Evolutionary conservation across 1,139 yeast species (phyloP).

Genomic region (Scheffersomyces lignicola): DNA sequence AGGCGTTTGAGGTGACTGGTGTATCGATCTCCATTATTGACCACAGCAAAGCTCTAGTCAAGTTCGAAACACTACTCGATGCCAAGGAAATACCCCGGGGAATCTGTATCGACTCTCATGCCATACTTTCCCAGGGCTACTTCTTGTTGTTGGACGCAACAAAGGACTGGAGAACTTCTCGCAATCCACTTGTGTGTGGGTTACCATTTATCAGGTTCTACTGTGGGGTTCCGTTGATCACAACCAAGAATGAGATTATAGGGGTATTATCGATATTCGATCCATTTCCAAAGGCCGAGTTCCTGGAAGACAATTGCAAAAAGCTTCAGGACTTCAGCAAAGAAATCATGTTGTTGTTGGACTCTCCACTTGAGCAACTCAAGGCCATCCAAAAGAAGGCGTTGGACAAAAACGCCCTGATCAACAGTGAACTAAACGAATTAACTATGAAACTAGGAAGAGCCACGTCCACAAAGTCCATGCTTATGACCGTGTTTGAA

Average conservation of each 20-base stretch:
- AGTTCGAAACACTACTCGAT: constrained; percentile 48
- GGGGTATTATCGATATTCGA: constrained; percentile 68
- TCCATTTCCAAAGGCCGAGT: constrained; percentile 37
- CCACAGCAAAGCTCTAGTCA: constrained; percentile 45
- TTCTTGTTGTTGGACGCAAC: constrained; percentile 59
- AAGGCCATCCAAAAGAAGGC: constrained; percentile 9
- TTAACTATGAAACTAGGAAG: constrained; percentile 46
- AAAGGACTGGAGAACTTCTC: constrained; percentile 64
- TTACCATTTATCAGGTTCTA: constrained; percentile 60
- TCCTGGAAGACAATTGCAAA: constrained; percentile 34
- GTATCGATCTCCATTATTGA: constrained; percentile 61
- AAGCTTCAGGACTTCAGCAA: constrained; percentile 37
- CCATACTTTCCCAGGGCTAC: constrained; percentile 56
- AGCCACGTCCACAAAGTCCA: constrained; percentile 44
- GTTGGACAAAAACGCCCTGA: constrained; percentile 5
- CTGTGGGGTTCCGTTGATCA: constrained; percentile 58
- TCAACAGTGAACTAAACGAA: constrained; percentile 23
- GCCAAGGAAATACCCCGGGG: constrained; percentile 52
- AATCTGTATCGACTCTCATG: constrained; percentile 65
- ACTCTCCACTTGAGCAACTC: constrained; percentile 27
- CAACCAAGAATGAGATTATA: constrained; percentile 40
- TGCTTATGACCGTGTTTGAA: constrained; percentile 48
- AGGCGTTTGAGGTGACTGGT: constrained; percentile 46
- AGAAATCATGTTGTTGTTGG: constrained; percentile 46
- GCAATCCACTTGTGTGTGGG: constrained; percentile 63